These are phyloP conservation scores for Gynandropsis gynandra DNA, from an alignment of 345 rosid genomes.

Conservation along the genomic window DNA sequence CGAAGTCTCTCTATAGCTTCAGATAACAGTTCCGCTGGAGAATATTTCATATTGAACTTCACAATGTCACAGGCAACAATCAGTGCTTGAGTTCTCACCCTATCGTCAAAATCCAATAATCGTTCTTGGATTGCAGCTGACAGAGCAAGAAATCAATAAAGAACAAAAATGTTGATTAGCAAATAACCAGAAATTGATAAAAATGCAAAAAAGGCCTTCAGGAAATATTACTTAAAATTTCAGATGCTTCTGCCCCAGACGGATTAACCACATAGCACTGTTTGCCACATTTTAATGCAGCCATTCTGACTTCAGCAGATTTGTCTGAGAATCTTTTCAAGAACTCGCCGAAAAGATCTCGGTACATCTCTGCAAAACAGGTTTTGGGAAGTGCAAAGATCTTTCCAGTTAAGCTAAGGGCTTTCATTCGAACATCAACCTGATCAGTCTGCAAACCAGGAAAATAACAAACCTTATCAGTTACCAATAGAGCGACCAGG, in stretches of 20 bases:
- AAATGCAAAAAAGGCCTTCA: slow-evolving; percentile 12
- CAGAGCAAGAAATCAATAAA: slow-evolving; percentile 21
- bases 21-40: slow-evolving; percentile 49
- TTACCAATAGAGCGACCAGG: slow-evolving; percentile 7
- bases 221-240: slow-evolving; percentile 54
- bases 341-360: slow-evolving; percentile 59
- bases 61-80: slow-evolving; percentile 69
- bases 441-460: slow-evolving; percentile 59
- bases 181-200: slow-evolving; percentile 20
- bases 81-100: slow-evolving; percentile 73
- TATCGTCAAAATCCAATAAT: slow-evolving; percentile 77
- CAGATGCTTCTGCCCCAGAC: slow-evolving; percentile 43
- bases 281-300: slow-evolving; percentile 61
- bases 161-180: slow-evolving; percentile 16
- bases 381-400: slow-evolving; percentile 51
- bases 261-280: slow-evolving; percentile 59
- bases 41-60: slow-evolving; percentile 41
- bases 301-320: slow-evolving; percentile 79
- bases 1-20: slow-evolving; percentile 74
- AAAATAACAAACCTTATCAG: slow-evolving; percentile 18
- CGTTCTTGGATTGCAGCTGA: slow-evolving; percentile 80
- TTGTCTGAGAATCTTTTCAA: slow-evolving; percentile 83
- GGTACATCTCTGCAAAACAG: slow-evolving; percentile 47
- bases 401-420: slow-evolving; percentile 68
- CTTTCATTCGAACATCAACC: slow-evolving; percentile 84